Percentiles rank a stretch among this genome's conserved stretches.
phyloP scores from a whole-genome alignment of 331 rosid species.

The Pyracantha coccinea region DNA sequence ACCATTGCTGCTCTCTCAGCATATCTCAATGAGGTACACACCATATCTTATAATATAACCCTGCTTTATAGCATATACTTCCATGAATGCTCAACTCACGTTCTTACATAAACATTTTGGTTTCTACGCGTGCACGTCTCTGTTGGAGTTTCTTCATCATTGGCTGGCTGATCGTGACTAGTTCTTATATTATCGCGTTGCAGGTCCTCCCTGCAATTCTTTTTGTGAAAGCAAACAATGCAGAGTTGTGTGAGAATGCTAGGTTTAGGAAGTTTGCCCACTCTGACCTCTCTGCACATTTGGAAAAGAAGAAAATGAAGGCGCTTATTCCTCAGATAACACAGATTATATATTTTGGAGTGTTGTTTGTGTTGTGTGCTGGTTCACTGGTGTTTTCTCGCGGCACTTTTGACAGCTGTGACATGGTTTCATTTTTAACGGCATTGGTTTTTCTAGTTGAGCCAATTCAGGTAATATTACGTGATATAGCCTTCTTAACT shows the following conservation, averaged over 20 bases:
- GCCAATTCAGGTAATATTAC: conserved; percentile 75
- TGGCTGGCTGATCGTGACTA: neutral
- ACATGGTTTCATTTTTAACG: conserved; percentile 64
- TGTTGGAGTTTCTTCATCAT: neutral
- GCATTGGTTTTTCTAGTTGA: conserved; percentile 69
- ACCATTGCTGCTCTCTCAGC: conserved; percentile 79
- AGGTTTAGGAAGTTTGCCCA: conserved; percentile 67
- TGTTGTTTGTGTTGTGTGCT: conserved; percentile 40
- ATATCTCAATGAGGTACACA: conserved; percentile 70
- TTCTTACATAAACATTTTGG: neutral
- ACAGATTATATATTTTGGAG: conserved; percentile 61
- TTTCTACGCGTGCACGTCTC: neutral
- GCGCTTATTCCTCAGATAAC: conserved; percentile 79
- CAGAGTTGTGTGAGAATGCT: conserved; percentile 58
- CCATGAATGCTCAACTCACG: neutral
- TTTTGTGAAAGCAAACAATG: conserved; percentile 81
- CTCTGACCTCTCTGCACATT: conserved; percentile 41
- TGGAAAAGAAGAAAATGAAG: conserved; percentile 80
- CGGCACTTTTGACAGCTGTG: conserved; percentile 39
- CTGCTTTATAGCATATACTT: neutral
- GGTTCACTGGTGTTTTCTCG: conserved; percentile 58
- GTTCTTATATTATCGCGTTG: neutral
- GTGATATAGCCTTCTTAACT: neutral
- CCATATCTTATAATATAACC: neutral
- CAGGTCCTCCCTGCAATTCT: conserved; percentile 83